These are phyloP conservation scores for Fusarium brachygibbosum DNA, from an alignment of 2,329 filamentous ascomycete genomes.

Conservation along the genomic window DNA sequence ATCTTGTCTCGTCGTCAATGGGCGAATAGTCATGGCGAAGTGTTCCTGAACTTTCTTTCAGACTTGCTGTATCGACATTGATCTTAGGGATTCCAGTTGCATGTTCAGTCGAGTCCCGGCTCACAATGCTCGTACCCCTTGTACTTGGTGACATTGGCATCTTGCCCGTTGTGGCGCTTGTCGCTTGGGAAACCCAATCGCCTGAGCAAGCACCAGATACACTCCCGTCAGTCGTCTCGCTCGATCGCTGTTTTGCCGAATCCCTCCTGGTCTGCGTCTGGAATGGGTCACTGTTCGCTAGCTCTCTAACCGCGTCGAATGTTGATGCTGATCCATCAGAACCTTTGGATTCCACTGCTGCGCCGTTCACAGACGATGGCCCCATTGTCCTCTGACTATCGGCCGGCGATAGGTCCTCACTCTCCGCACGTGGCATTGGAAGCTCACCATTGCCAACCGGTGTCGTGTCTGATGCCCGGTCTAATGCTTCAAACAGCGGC, in stretches of 20 bases:
- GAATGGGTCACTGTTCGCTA: constrained; percentile 66
- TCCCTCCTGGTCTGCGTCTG: constrained; percentile 53
- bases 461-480: constrained; percentile 39
- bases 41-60: constrained; percentile 50
- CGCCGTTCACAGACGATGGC: constrained; percentile 43
- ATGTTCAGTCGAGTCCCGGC: constrained; percentile 69
- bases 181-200: constrained; percentile 74
- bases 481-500: constrained; percentile 31
- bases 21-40: constrained; percentile 43
- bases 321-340: constrained; percentile 60
- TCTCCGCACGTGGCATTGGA: constrained; percentile 45
- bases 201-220: constrained; percentile 66
- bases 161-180: constrained; percentile 73
- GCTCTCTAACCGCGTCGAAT: constrained; percentile 63
- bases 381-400: constrained; percentile 49
- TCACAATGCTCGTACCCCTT: constrained; percentile 74
- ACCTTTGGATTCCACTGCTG: constrained; percentile 55
- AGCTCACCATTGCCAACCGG: constrained; percentile 41
- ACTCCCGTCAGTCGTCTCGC: constrained; percentile 73
- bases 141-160: constrained; percentile 75
- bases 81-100: constrained; percentile 59
- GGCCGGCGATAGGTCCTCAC: constrained; percentile 47
- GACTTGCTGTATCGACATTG: constrained; percentile 57
- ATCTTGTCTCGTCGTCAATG: constrained; percentile 52
- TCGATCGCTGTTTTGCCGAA: constrained; percentile 67